Evolutionary conservation across 345 rosid genomes (phyloP).

Genomic region (Populus alba): DNA sequence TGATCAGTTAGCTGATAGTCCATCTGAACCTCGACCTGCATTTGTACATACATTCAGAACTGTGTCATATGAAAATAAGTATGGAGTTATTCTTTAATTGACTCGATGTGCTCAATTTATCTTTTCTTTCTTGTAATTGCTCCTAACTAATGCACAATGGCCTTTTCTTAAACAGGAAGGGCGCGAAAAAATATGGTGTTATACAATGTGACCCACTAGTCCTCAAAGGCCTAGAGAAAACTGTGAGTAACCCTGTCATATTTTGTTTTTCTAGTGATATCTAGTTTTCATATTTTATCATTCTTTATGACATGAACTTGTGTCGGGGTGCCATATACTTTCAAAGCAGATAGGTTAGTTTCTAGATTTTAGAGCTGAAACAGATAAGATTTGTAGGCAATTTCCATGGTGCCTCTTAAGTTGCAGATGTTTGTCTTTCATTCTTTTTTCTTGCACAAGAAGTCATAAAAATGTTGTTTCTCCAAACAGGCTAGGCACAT

Average conservation of each 20-base stretch:
- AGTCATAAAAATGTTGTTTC: constrained; percentile 20
- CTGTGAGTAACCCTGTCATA: constrained; percentile 49
- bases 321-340: neutral
- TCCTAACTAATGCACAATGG: constrained; percentile 6
- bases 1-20: constrained; percentile 56
- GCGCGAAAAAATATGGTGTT: constrained; percentile 71
- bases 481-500: constrained; percentile 81
- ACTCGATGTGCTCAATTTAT: neutral
- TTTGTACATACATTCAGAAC: constrained; percentile 66
- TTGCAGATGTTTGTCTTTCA: neutral
- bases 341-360: neutral
- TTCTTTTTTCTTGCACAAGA: neutral
- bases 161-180: constrained; percentile 46
- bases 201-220: constrained; percentile 80
- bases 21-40: constrained; percentile 92
- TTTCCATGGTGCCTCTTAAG: neutral
- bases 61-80: constrained; percentile 50
- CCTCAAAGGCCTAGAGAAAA: constrained; percentile 79
- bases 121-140: constrained; percentile 5
- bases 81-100: constrained; percentile 29
- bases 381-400: neutral
- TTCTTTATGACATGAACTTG: neutral
- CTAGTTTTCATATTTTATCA: neutral
- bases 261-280: constrained; percentile 7
- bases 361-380: constrained; percentile 3